phyloP scores from a whole-genome alignment of 2,329 filamentous ascomycete species.

The Ophiostoma ulmi region DNA sequence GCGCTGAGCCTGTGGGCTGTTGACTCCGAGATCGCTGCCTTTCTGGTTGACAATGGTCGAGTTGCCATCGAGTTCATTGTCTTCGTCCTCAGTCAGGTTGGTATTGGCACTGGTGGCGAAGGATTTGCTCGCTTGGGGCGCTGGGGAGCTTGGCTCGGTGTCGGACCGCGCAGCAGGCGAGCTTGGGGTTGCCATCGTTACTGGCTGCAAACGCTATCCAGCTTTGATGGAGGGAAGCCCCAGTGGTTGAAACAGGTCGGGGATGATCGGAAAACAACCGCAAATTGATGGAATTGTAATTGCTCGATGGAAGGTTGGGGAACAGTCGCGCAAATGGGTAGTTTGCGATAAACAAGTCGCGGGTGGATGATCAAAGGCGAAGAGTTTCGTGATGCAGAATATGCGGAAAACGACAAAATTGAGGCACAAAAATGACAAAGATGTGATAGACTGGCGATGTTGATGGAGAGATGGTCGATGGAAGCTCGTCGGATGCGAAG shows the following conservation, averaged over 20 bases:
- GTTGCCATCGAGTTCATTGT: conserved; percentile 28
- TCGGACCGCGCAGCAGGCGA: conserved; percentile 41
- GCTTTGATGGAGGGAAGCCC: not conserved
- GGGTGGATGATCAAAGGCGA: not conserved
- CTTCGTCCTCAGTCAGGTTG: conserved; percentile 46
- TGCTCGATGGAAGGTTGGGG: not conserved
- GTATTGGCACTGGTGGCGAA: conserved; percentile 45
- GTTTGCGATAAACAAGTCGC: too few relatives aligned
- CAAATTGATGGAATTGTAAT: not conserved
- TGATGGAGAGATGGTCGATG: not conserved
- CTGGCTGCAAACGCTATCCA: conserved; percentile 8
- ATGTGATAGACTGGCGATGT: not conserved
- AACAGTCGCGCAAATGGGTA: not conserved
- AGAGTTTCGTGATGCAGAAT: not conserved
- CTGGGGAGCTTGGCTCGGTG: conserved; percentile 45
- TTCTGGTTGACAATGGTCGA: conserved; percentile 33
- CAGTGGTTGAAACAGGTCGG: not conserved
- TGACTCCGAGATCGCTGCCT: conserved; percentile 29
- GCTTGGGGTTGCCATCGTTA: conserved; percentile 36
- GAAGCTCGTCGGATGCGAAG: not conserved
- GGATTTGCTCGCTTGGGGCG: conserved; percentile 40
- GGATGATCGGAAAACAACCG: not conserved
- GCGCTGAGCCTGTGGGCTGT: conserved; percentile 38
- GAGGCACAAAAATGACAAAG: not conserved
- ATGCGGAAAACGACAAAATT: not conserved